Conservation (phyloP, 768 basidiomycete species). For the Lactarius hatsudake region DNA sequence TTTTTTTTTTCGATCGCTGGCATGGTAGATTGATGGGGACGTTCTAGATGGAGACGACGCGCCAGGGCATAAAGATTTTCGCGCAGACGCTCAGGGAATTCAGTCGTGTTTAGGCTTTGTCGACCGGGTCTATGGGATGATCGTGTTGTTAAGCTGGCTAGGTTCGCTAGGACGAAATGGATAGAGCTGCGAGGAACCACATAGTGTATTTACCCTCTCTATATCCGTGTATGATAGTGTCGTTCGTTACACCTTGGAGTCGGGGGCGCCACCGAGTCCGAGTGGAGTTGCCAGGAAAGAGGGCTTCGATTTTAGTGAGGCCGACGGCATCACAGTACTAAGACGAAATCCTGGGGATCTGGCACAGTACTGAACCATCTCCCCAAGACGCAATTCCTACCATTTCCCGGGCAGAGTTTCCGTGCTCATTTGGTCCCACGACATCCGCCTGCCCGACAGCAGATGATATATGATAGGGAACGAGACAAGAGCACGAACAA, state of each 20-base stretch:
- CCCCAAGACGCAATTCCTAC: no score
- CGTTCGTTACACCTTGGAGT: neutral
- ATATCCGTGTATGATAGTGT: neutral
- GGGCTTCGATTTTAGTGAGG: neutral
- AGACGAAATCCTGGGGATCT: no score
- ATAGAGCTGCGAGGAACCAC: neutral
- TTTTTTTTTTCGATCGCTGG: neutral
- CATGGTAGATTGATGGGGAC: neutral
- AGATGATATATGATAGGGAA: neutral
- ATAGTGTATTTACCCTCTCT: neutral
- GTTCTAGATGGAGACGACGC: slow-evolving; percentile 27
- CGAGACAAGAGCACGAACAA: neutral
- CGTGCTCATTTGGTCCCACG: neutral
- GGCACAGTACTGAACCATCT: no score
- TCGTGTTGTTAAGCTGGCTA: no score
- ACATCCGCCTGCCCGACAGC: neutral
- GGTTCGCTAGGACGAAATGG: neutral
- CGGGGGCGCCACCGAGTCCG: no score
- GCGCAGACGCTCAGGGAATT: slow-evolving; percentile 21
- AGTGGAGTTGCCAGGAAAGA: neutral
- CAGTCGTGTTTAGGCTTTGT: neutral
- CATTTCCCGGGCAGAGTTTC: no score
- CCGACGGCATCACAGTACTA: no score
- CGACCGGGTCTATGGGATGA: neutral
- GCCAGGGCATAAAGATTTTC: slow-evolving; percentile 19